A percentile compares a stretch with the other conserved stretches of the same genome.
phyloP scores from a whole-genome alignment of 2,329 filamentous ascomycete species.

The Paecilomyces niveus region DNA sequence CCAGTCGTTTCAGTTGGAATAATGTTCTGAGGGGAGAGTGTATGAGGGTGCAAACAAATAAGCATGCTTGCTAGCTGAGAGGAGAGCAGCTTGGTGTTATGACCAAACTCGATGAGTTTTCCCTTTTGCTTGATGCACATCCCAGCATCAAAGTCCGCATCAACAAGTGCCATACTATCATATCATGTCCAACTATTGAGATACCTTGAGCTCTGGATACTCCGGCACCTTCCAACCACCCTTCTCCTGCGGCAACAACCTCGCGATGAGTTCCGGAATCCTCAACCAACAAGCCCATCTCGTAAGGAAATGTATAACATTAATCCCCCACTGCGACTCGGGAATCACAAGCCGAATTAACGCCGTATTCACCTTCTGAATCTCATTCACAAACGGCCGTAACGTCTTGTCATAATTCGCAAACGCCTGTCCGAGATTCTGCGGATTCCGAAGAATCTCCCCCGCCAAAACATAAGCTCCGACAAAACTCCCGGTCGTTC shows the following conservation, averaged over 20 bases:
- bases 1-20: no score
- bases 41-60: no score
- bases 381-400: not conserved
- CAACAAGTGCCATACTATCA: not conserved
- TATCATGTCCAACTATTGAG: not conserved
- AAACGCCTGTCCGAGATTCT: not conserved
- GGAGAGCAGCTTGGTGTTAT: no score
- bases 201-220: conserved; percentile 9
- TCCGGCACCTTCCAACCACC: conserved; percentile 15
- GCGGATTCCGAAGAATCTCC: conserved; percentile 26
- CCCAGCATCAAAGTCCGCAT: no score
- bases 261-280: conserved; percentile 11
- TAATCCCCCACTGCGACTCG: conserved; percentile 13
- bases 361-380: not conserved
- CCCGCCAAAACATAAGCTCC: conserved; percentile 52
- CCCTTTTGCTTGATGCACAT: no score
- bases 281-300: not conserved
- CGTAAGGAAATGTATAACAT: conserved; percentile 10
- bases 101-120: no score
- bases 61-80: no score
- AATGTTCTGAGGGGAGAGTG: no score
- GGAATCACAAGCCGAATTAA: conserved; percentile 5
- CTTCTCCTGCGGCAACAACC: conserved; percentile 10
- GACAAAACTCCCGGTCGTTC: conserved; percentile 27
- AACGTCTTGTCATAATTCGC: not conserved